Base-by-base conservation (phyloP, 257 asterid species). In the Solanum arcanum region DNA sequence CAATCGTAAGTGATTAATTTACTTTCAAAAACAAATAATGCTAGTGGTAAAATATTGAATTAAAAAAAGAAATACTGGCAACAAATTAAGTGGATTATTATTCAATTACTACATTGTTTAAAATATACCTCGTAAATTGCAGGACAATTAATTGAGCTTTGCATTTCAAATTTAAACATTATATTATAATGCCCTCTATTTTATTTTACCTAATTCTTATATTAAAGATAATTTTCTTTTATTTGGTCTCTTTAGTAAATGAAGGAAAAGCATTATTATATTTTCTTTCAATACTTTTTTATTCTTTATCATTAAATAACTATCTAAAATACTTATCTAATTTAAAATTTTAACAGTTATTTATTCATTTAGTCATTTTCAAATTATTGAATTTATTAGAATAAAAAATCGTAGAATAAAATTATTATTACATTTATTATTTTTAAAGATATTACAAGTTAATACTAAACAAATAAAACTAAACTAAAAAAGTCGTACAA, bases 401-500 rank as follows among this genome's bases (percentile, higher is more conserved):
- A 4, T 62, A 1, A 23, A 23, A 4, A 5, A 9, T 23, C n/a
- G 1, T 62, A 62, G 6, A 11, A 7, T 11, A n/a, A 23, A n/a
- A 62, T 62, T n/a, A 62, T 62, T 16, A n/a, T n/a, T 62, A 6
- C 1, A 62, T 4, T n/a, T 62, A 62, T 62, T 62, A 7, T 3
- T 56, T 52, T 56, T 56, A 7, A 56, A 56, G 0, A 0, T 56
- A 56, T 18, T 1, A 18, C 2, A 56, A 10, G 3, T 62, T 12
- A 62, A 62, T 9, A 62, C 15, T 62, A 3, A 62, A 62, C 1
- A 62, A 62, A 1, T 49, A 49, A 49, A 49, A 14, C 2, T 15
- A 5, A 49, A 49, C 0, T 46, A 0, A 37, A 1, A 35, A 5
- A 37, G 0, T 37, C 7, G 0, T 37, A 37, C 1, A 0, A 37